These are phyloP conservation scores for Drechslera avenae DNA, from an alignment of 2,329 filamentous ascomycete genomes.

Conservation along the genomic window DNA sequence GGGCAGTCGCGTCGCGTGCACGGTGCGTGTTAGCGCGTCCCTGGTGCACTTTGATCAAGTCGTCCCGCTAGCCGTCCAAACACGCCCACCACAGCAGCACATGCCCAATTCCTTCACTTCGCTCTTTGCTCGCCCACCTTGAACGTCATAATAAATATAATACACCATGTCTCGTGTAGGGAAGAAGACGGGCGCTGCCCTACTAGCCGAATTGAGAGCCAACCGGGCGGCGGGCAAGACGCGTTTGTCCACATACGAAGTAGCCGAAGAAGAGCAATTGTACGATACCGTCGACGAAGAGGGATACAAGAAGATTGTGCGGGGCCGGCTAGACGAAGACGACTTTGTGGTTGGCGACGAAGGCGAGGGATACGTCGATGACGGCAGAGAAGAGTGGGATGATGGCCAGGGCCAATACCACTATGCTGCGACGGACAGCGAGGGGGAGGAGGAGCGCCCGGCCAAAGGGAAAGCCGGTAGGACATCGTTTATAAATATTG, in stretches of 20 bases:
- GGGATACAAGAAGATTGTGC: constrained; percentile 94
- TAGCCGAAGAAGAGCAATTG: constrained; percentile 80
- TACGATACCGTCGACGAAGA: constrained; percentile 98
- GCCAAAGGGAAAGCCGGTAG: constrained; percentile 64
- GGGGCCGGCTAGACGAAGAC: constrained; percentile 85
- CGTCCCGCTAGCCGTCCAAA: constrained; percentile 32
- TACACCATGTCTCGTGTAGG: constrained; percentile 44
- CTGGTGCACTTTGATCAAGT: constrained; percentile 18
- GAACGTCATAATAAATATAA: constrained; percentile 28
- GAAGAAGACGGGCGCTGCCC: constrained; percentile 25
- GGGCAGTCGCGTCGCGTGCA: constrained; percentile 29
- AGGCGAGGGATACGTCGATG: constrained; percentile 94
- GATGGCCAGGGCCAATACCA: constrained; percentile 74
- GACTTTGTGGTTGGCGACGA: constrained; percentile 99
- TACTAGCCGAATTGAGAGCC: constrained; percentile 76
- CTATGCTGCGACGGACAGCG: constrained; percentile 69
- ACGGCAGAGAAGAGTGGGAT: constrained; percentile 74
- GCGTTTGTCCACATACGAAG: constrained; percentile 82
- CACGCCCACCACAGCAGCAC: constrained; percentile 23
- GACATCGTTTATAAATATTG: neutral
- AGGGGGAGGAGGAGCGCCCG: constrained; percentile 73
- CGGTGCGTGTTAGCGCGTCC: constrained; percentile 23
- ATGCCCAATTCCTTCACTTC: constrained; percentile 21
- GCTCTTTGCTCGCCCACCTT: constrained; percentile 17
- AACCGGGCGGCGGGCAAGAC: constrained; percentile 90